Base-by-base conservation (phyloP, 371 early-diverging fungal species). In the Capillidium heterosporum region DNA sequence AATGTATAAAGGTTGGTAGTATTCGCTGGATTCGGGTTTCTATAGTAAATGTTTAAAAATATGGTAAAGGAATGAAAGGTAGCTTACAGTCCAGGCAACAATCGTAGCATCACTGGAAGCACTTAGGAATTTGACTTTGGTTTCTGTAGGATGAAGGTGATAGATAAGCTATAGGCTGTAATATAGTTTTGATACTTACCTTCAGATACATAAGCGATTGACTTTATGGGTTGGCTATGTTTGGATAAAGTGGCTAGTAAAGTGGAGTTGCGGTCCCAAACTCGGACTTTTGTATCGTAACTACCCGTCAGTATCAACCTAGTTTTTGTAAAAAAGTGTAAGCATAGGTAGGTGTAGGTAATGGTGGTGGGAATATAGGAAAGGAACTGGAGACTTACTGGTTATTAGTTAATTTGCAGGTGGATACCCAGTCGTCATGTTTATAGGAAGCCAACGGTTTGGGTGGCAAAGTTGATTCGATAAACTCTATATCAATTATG, bases 351-450 rank as follows among this genome's bases (percentile, higher is more conserved):
- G 46, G 26, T 31, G 24, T 23, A 26, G 19, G 11, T 26, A 11
- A 35, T 58, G 17, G 2, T 17, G 17, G 11, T 32, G 17, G 7
- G 17, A 57, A 42, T 48, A 41, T 27, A 19, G 39, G 23, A 27
- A 40, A 31, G 1, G 15, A 15, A 39, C 28, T 35, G 19, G 0
- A 15, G 15, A 15, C 5, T 41, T 48, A 55, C 55, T 56, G 21
- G 27, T 57, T n/a, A 48, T 1, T 7, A 32, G 56, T 48, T 26
- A 50, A 60, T 58, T 74, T 66, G 0, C 92, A 82, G 32, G 82
- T 75, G 57, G 85, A 79, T 59, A 95, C 82, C 95, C 95, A 95
- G 66, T 94, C 94, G 61, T 93, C 92, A 59, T 89, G 91, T 61
- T 87, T 77, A 60, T 75, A 84, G 8, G 84, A 70, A 17, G 83